Evolutionary conservation across 768 basidiomycete genomes (phyloP), one percentile per base, ranked within the genome.

Genomic region (Termitomyces sp.): DNA sequence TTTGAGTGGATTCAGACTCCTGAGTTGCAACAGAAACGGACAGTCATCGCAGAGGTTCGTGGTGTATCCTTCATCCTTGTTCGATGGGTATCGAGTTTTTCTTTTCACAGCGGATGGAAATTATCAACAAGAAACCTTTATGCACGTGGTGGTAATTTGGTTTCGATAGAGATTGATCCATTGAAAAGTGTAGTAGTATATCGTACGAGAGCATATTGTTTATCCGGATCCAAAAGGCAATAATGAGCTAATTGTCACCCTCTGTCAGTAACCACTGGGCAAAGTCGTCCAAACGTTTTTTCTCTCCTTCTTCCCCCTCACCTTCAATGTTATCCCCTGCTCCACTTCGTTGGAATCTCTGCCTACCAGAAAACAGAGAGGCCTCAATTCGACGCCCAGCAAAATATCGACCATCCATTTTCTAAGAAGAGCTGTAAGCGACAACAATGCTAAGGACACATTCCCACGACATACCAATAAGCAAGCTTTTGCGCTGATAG

Each of bases 351-450:
- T 78, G 82, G 79, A 90, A 98, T 42, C 86, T 77, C 68, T 95
- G 88, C 70, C 85, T 88, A 49, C 95, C 95, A 27, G 82, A 79
- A 69, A 86, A 95, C 14, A 97, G 76, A 3, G 83, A 82, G 1
- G 96, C 97, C 67, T 91, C 85, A 49, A 99, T 79, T 44, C 83
- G 81, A 44, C 92, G 82, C 13, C 93, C 93, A 27, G 86, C 89
- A 67, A 98, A 98, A 72, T 85, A 97, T 40, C 95, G 81, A 8
- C 92, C 92, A 63, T 95, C 84, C 94, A 98, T 98, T 87, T 89
- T 96, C 91, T 95, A 49, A 12, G 45, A 13, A 13, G 27, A 20
- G n/a, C 10, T 34, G 26, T 34, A 4, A 53, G 56, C 47, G 42
- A 49, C 14, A 58, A 49, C 14, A 58, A 36, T 32, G 32, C 48